Conservation (phyloP, 805 yeast genomes). For the Metschnikowia dekortorum region DNA sequence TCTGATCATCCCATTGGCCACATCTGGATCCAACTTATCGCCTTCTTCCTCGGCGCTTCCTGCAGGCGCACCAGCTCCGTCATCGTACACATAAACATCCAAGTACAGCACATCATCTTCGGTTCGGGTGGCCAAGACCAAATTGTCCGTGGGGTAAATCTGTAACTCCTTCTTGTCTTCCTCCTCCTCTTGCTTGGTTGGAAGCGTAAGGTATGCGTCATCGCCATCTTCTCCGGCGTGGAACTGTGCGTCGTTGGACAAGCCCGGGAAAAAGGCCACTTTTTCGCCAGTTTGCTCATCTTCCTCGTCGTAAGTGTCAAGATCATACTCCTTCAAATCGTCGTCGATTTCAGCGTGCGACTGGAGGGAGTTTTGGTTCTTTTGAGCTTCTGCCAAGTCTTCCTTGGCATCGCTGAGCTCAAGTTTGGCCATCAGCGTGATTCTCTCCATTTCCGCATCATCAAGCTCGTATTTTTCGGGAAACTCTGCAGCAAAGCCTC, state of each 20-base stretch:
- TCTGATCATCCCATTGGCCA: constrained; percentile 66
- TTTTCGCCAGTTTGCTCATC: constrained; percentile 52
- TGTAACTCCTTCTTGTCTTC: constrained; percentile 85
- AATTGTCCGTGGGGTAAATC: constrained; percentile 83
- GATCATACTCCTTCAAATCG: constrained; percentile 81
- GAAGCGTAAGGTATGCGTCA: constrained; percentile 56
- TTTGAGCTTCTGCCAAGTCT: constrained; percentile 49
- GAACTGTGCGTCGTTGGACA: constrained; percentile 55
- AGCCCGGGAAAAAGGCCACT: constrained; percentile 68
- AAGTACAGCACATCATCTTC: constrained; percentile 91
- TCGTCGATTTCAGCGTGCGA: constrained; percentile 68
- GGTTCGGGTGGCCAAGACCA: constrained; percentile 87
- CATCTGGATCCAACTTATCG: constrained; percentile 67
- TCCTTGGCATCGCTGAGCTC: constrained; percentile 74
- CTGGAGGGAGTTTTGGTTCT: constrained; percentile 26
- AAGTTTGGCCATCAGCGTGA: constrained; percentile 76
- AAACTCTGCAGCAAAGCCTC: constrained; percentile 90
- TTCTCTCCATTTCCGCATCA: constrained; percentile 90
- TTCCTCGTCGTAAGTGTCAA: constrained; percentile 74
- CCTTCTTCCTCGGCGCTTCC: constrained; percentile 64
- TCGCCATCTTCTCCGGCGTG: constrained; percentile 39
- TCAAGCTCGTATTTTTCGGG: constrained; percentile 85
- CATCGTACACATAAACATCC: constrained; percentile 93
- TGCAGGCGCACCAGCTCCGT: constrained; percentile 79
- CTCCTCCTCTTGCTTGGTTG: constrained; percentile 55